Evolutionary conservation across 306 rosid species (phyloP), one percentile per base, ranked within the genome.

Genomic region (Alnus rubra): DNA sequence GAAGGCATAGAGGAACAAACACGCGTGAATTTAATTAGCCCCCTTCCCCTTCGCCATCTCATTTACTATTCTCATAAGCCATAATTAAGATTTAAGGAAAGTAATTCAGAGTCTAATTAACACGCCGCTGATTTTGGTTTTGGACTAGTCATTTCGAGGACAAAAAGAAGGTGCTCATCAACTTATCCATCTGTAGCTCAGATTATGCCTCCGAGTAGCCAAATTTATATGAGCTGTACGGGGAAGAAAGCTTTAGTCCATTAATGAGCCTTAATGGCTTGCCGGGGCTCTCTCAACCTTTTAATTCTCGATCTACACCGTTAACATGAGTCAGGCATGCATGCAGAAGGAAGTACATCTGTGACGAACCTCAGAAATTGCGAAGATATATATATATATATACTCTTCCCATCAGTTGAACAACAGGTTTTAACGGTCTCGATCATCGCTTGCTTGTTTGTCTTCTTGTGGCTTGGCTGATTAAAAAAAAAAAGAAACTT

Each of bases 341-440:
- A 78, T 76, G 35, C n/a, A 65, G 82, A 82, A 79, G 86, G 75
- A 84, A 87, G 88, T 84, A 84, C 81, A 37, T 42, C 55, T 77
- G 77, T 72, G 84, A 77, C 7, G 80, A 78, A 45, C 54, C 76
- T 82, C 52, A 23, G 28, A 23, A 23, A 23, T 23, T 23, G 28
- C 28, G 28, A 23, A 23, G 28, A 23, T 23, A 23, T 23, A 23
- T 23, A 23, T 23, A 23, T 23, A 77, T 14, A 59, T 87, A 84
- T 84, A 65, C 87, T 79, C 82, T 70, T 48, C 42, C 37, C 55
- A 45, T 3, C 31, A 71, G 58, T 49, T 78, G 82, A 74, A 82
- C 52, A 74, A 81, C 79, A 79, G 35, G 72, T 76, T 84, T 84
- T 84, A 87, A 87, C 88, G 85, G 90, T 85, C 86, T 71, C 62